Base-by-base conservation (phyloP, 805 yeast genomes). In the Ogataea paraovalis region DNA sequence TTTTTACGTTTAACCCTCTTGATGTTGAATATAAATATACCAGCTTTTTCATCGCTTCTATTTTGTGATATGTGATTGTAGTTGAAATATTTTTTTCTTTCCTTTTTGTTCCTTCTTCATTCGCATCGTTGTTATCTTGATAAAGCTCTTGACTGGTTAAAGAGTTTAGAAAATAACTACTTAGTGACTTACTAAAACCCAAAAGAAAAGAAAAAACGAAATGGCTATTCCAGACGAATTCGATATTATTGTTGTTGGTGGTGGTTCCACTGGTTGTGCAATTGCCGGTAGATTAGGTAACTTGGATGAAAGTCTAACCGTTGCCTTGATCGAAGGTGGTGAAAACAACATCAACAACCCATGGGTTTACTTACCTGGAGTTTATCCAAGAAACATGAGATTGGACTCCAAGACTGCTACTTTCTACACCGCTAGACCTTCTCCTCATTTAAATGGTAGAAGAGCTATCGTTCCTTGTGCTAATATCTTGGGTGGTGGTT, bases 371-470 rank as follows among this genome's bases (percentile, higher is more conserved):
- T 51, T 58, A 20, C 62, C 64, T 27, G 64, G 64, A 50, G 55
- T 59, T 39, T 59, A 59, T 47, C 64, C 64, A 44, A 58, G 64
- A 58, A 59, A 59, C 54, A 59, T 59, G 64, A 52, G 57, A 53
- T 51, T 59, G 25, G 64, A 59, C 54, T 59, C 64, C 46, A 59
- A 58, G 48, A 59, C 64, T 19, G 64, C 64, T 20, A 55, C 62
- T 19, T 59, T 58, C 54, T 59, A 59, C 59, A 45, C 47, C 33
- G 44, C 62, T 27, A 57, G 58, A 51, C 62, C 64, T 13, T 59
- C 64, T 30, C 54, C 53, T 42, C 59, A 55, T 43, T 45, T 59
- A 44, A 59, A 59, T 51, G 64, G 64, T 41, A 57, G 64, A 55
- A 52, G 60, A 43, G 64, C 64, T 39, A 59, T 59, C 54, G 64